Evolutionary conservation across 129 eudicot species (phyloP).

Genomic region (Helianthus annuus): HanXRQr2.0-SUNRISE NC_035441.2:151360667-151361166

Average conservation of each 20-base stretch:
- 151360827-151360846: slow-evolving; percentile 30
- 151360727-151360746: slow-evolving; percentile 43
- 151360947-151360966: slow-evolving; percentile 95
- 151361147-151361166: slow-evolving; percentile 46
- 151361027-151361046: slow-evolving; percentile 28
- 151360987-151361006: slow-evolving; percentile 81
- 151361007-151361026: slow-evolving; percentile 52
- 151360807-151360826: slow-evolving; percentile 28
- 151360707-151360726: slow-evolving; percentile 55
- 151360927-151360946: slow-evolving; percentile 94
- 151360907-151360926: slow-evolving; percentile 92
- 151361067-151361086: slow-evolving; percentile 32
- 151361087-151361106: slow-evolving; percentile 36
- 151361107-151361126: slow-evolving; percentile 36
- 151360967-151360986: slow-evolving; percentile 85
- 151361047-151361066: slow-evolving; percentile 16
- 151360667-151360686: slow-evolving; percentile 70
- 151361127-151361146: slow-evolving; percentile 40
- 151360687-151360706: slow-evolving; percentile 61
- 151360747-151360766: slow-evolving; percentile 34
- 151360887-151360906: slow-evolving; percentile 81
- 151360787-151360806: slow-evolving; percentile 38
- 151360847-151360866: slow-evolving; percentile 69
- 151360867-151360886: slow-evolving; percentile 86
- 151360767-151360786: slow-evolving; percentile 52